Evolutionary conservation across 179 eudicot genomes (phyloP), one percentile per base, ranked within the genome.

Genomic region (Corrigiola litoralis): DNA sequence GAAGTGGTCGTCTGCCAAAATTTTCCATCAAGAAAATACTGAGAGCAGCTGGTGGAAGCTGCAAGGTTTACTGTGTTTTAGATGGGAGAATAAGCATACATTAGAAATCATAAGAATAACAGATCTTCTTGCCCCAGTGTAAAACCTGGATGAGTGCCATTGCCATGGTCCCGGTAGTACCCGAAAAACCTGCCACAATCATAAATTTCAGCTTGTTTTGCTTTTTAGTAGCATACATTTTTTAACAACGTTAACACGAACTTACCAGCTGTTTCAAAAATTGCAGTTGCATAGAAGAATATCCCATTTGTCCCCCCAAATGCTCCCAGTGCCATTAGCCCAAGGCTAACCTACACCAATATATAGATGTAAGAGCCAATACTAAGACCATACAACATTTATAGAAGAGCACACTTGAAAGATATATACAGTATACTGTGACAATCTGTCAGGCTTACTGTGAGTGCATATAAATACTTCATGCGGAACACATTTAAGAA

Each of bases 1-100:
- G 55, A 34, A 79, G 73, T 13, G 79, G 82, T 4, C 82, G 68
- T 48, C 82, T 71, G 54, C 82, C 82, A 41, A 54, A 49, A 32
- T 25, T 79, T 50, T 79, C 82, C 76, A 72, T 67, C 57, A 71
- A 24, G 17, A 63, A 32, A 23, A 71, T 71, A 29, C 76, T 76
- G 1, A 75, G 38, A 51, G 52, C 14, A 25, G 59, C 46, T 1
- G 71, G 67, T 4, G 79, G 74, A 61, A 79, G 50, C 82, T 74
- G 82, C 62, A 75, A 50, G 20, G 28, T 25, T 13, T 1, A 20
- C 14, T 28, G 13, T 24, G 1, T 24, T 53, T 53, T n/a, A 70
- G 67, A n/a, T 18, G 36, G 17, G 48, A 0, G 11, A 34, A 0
- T 1, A 10, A 7, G 7, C 48, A 24, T 28, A 18, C 36, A 4